Percentiles rank a stretch among this genome's conserved stretches.
Evolutionary conservation across 768 basidiomycete species (phyloP).

Genomic region (Suillus subaureus): DNA sequence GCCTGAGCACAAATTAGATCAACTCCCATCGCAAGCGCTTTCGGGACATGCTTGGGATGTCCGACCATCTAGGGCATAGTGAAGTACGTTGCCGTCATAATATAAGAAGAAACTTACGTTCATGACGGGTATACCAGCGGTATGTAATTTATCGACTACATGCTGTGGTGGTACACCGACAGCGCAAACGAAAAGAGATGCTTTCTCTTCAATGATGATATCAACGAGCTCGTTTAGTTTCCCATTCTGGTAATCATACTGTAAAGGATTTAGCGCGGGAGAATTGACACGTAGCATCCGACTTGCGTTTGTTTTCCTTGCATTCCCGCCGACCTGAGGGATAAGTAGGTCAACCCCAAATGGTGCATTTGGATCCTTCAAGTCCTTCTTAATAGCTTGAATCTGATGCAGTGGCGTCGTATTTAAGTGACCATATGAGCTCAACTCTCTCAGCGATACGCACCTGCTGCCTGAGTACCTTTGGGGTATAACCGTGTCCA

Average conservation of each 20-base stretch:
- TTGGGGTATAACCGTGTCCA: constrained; percentile 84
- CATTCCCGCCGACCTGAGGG: constrained; percentile 83
- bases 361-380: constrained; percentile 75
- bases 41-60: constrained; percentile 86
- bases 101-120: constrained; percentile 50
- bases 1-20: constrained; percentile 96
- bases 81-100: background rate
- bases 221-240: constrained; percentile 81
- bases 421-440: constrained; percentile 19
- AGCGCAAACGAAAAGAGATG: constrained; percentile 88
- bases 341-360: constrained; percentile 93
- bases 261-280: constrained; percentile 5
- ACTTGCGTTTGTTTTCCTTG: constrained; percentile 87
- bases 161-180: constrained; percentile 84
- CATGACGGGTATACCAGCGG: constrained; percentile 86
- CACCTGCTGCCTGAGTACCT: constrained; percentile 78
- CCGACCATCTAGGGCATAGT: constrained; percentile 69
- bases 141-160: constrained; percentile 80
- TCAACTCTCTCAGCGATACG: constrained; percentile 16
- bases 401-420: constrained; percentile 47
- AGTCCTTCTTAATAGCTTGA: constrained; percentile 65
- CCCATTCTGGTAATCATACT: constrained; percentile 92
- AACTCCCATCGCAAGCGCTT: constrained; percentile 81
- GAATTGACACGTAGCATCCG: background rate
- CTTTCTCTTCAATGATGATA: constrained; percentile 91